phyloP scores from a whole-genome alignment of 371 early-diverging fungal species.

The Mucor sp. region DNA sequence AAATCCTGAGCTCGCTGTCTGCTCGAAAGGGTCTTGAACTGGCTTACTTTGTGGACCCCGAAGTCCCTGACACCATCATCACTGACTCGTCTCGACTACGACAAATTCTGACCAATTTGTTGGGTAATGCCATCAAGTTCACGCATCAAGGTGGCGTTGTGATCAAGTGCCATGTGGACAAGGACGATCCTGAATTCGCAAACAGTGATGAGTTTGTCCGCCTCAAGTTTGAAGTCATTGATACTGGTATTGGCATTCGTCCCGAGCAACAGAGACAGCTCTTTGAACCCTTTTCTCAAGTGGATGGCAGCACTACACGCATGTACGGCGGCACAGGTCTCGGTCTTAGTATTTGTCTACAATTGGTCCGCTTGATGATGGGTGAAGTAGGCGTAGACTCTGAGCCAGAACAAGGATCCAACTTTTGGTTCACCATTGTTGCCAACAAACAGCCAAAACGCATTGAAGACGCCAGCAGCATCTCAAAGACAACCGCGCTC shows the following conservation, averaged over 20 bases:
- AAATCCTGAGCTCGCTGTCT: constrained; percentile 54
- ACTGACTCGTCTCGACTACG: constrained; percentile 51
- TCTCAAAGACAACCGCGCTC: constrained; percentile 11
- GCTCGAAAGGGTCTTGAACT: constrained; percentile 55
- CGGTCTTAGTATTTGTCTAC: constrained; percentile 62
- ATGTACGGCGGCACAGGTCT: constrained; percentile 70
- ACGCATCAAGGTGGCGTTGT: constrained; percentile 62
- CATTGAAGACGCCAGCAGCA: constrained; percentile 6
- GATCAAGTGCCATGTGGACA: constrained; percentile 42
- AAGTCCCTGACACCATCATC: constrained; percentile 47
- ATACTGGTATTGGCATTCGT: constrained; percentile 67
- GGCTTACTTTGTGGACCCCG: constrained; percentile 48
- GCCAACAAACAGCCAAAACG: constrained; percentile 29
- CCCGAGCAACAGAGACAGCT: constrained; percentile 52
- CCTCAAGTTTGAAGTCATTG: constrained; percentile 56
- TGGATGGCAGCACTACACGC: constrained; percentile 59
- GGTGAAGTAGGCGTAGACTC: constrained; percentile 59
- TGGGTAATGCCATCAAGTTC: constrained; percentile 72
- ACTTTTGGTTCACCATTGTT: constrained; percentile 58
- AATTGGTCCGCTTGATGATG: constrained; percentile 59
- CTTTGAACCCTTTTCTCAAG: constrained; percentile 68
- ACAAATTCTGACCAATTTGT: constrained; percentile 47
- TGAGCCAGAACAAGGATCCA: constrained; percentile 53
- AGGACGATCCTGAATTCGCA: constrained; percentile 12
- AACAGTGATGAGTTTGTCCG: constrained; percentile 17